phyloP scores from a whole-genome alignment of 2,329 filamentous ascomycete genomes.

The Pseudogymnoascus sp. region DNA sequence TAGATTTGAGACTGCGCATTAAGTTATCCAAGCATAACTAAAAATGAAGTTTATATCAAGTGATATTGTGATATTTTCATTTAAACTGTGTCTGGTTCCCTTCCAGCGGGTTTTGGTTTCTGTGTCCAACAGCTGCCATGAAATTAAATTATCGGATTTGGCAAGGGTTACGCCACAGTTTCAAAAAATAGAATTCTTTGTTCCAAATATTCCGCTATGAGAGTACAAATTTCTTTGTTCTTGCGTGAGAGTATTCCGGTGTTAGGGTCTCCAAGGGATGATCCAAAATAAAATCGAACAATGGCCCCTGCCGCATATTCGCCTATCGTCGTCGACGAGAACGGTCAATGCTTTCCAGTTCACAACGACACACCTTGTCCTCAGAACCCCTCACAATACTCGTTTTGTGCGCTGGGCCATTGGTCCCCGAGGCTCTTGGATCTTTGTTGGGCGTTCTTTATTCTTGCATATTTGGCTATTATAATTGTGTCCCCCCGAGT shows the following conservation, averaged over 20 bases:
- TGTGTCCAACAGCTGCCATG: neutral
- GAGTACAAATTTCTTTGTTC: neutral
- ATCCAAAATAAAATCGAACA: neutral
- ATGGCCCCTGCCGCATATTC: slow-evolving; percentile 3
- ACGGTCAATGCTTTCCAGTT: neutral
- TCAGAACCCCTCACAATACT: neutral
- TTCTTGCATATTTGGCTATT: neutral
- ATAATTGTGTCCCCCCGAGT: neutral
- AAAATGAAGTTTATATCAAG: neutral
- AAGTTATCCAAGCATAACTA: neutral
- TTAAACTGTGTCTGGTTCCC: neutral
- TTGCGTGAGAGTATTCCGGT: neutral
- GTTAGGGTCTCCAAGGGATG: neutral
- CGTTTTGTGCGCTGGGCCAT: neutral
- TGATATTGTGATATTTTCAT: no score
- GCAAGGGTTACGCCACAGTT: neutral
- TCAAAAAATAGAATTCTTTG: neutral
- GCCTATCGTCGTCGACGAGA: neutral
- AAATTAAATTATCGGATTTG: neutral
- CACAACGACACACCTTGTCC: neutral
- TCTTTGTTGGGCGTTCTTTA: slow-evolving; percentile 2
- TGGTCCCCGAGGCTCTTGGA: neutral
- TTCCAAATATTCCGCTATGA: neutral
- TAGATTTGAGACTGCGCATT: neutral
- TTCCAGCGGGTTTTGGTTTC: neutral